Evolutionary conservation across 2,329 filamentous ascomycete species (phyloP), one percentile per base, ranked within the genome.

Genomic region (Dothistroma pini): DNA sequence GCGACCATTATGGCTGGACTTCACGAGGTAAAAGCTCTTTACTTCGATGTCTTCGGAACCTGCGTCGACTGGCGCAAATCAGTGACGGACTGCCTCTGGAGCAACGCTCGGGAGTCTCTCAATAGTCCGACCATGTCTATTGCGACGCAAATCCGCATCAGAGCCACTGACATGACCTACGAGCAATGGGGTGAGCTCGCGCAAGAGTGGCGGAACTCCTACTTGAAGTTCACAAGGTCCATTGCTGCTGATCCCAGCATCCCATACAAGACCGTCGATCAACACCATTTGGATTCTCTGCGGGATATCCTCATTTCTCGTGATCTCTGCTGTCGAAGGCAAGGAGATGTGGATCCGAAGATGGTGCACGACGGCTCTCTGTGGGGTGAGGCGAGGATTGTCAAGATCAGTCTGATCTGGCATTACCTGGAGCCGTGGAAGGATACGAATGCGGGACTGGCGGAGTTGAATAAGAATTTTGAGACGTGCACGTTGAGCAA

Each of bases 41-140:
- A 87, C 57, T 91, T 91, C 70, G 89, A 92, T 76, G 84, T 91
- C 68, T 92, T 93, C 74, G 89, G 89, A 66, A 95, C 91, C 0
- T 85, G 88, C 64, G 90, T 95, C 51, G 83, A 93, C 78, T 93
- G 90, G 89, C 87, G 89, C 59, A 79, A 79, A 44, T 85, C 86
- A 1, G 84, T 95, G 21, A 84, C 81, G 14, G 76, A 80, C 9
- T 83, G 84, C 57, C 81, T 95, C 53, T 72, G 76, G 25, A 71
- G 78, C 11, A 79, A 80, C 44, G 82, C 84, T 14, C 73, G 75
- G 62, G 67, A 68, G 1, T 77, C 79, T 1, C 78, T 86, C 51
- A 80, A 80, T 34, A 77, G 80, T 16, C 68, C 78, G 44, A 74
- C 76, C 38, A 71, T 74, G 58, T 76, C 77, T 14, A 72, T 87